These are phyloP conservation scores for Gonapodya prolifera DNA, from an alignment of 192 early-diverging fungal species.

Conservation along the genomic window DNA sequence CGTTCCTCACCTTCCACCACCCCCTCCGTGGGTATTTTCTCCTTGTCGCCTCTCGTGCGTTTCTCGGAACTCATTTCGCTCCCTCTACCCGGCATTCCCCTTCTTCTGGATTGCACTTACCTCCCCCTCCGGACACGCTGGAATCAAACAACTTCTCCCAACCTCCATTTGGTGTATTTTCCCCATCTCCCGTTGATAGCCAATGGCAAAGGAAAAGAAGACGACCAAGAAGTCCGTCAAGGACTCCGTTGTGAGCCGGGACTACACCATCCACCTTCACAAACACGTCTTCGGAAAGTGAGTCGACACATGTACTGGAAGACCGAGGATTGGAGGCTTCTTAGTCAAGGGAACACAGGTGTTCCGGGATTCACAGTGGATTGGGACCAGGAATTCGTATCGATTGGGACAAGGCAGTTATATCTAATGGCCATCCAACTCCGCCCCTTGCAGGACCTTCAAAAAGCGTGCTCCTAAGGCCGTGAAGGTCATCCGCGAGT, in stretches of 20 bases:
- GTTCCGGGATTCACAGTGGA: too few species aligned
- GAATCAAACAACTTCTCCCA: too few species aligned
- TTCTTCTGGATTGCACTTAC: neutral
- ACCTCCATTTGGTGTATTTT: neutral
- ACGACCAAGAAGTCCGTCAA: constrained; percentile 65
- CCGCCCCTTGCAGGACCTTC: constrained; percentile 50
- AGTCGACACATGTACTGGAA: constrained; percentile 4
- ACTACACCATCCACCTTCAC: constrained; percentile 99
- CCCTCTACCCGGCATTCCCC: neutral
- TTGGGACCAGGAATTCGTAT: too few species aligned
- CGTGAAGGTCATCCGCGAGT: constrained; percentile 83
- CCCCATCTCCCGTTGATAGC: neutral
- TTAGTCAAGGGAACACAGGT: neutral
- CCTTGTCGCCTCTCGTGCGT: too few species aligned
- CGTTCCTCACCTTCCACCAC: neutral
- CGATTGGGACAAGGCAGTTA: neutral
- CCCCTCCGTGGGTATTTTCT: neutral
- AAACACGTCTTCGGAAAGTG: constrained; percentile 74
- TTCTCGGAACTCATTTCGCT: too few species aligned
- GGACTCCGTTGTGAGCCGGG: constrained; percentile 86
- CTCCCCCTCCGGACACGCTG: neutral
- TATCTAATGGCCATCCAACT: neutral
- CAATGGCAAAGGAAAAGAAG: constrained; percentile 66
- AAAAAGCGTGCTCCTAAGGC: constrained; percentile 96
- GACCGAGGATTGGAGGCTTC: neutral